Evolutionary conservation across 2,329 filamentous ascomycete genomes (phyloP), one percentile per base, ranked within the genome.

Genomic region (Exophiala sp.): DNA sequence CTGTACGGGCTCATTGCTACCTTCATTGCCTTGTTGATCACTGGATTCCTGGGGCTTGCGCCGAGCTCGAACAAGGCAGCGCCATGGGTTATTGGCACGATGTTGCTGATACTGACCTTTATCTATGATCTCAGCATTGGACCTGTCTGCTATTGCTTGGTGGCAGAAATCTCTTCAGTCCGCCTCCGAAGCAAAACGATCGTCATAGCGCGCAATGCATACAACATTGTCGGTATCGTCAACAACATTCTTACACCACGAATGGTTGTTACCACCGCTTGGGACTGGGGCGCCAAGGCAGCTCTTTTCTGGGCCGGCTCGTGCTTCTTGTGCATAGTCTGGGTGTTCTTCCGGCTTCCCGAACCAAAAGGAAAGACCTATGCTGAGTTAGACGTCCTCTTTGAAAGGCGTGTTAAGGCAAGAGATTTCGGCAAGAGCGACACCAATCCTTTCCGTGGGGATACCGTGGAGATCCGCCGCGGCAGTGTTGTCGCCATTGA

Each of bases 41-140:
- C 68, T 46, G 65, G 64, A n/a, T 54, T 55, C 21, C 47, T 69
- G 10, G 59, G 53, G 0, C 52, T 62, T 38, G 44, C 58, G 1
- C 49, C 53, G 1, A 16, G 45, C 0, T 54, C 43, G 1, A 36
- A 46, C 3, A 49, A 45, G 0, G 69, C 68, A 1, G 39, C 52
- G 40, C 36, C 18, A 24, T 42, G 40, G 40, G 40, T 24, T 2
- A 29, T 24, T 14, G 72, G 69, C 2, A 39, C 43, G 21, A 70
- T 73, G 2, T 66, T 82, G 63, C 68, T 81, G 3, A 71, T 82
- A 42, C 64, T 78, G 41, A 81, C 78, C 59, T 79, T 76, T 0
- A 77, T 81, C 49, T 82, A 82, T 65, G 77, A 78, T 67, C 72
- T 76, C 53, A 76, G 75, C 4, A 71, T 82, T 14, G 80, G 79